Evolutionary conservation across 1,284 basidiomycete species (phyloP).

Genomic region (Irpex lacteus): DNA sequence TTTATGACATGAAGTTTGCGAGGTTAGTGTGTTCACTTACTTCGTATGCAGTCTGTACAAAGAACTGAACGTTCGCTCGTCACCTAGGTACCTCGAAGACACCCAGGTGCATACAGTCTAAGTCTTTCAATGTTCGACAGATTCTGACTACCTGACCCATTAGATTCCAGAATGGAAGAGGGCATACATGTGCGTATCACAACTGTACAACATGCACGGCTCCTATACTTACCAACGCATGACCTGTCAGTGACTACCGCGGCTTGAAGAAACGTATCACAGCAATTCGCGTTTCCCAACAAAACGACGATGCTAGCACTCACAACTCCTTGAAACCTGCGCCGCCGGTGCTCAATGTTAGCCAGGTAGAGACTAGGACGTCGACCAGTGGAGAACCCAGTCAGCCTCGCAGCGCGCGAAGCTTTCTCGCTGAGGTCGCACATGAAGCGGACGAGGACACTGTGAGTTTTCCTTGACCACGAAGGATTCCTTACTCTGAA

Average conservation of each 20-base stretch:
- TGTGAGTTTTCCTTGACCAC: neutral
- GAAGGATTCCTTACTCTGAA: neutral
- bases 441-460: neutral
- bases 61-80: neutral
- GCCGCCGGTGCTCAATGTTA: constrained; percentile 8
- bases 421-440: neutral
- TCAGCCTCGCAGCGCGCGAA: neutral
- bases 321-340: constrained; percentile 9
- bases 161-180: constrained; percentile 81
- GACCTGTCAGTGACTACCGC: constrained; percentile 59
- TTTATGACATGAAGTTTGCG: constrained; percentile 51
- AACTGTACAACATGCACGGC: neutral
- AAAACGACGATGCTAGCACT: constrained; percentile 20
- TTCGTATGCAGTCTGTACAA: neutral
- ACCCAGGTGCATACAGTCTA: constrained; percentile 48
- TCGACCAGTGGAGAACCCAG: neutral
- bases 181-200: constrained; percentile 63
- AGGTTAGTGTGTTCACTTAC: constrained; percentile 33
- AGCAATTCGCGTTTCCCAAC: constrained; percentile 47
- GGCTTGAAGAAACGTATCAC: constrained; percentile 68
- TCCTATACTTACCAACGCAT: neutral
- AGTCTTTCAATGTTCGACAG: neutral
- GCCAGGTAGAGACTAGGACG: constrained; percentile 2
- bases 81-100: constrained; percentile 60
- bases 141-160: neutral